Evolutionary conservation across 768 basidiomycete genomes (phyloP).

Genomic region (Termitomyces sp.): DNA sequence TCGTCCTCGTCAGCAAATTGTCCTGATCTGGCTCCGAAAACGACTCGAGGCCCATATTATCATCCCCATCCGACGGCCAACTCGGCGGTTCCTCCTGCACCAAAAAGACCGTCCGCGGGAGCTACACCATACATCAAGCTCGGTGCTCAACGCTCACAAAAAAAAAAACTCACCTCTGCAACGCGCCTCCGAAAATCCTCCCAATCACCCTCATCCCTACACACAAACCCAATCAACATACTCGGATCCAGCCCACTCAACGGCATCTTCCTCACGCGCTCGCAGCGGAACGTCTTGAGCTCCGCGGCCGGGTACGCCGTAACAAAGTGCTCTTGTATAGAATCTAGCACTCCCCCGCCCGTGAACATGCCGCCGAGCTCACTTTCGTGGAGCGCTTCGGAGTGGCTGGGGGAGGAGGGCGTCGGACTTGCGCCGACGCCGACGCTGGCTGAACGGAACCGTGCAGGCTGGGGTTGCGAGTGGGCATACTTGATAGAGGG

Average conservation of each 20-base stretch:
- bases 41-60: slow-evolving; percentile 74
- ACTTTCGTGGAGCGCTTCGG: slow-evolving; percentile 21
- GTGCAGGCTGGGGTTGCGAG: background rate
- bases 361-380: slow-evolving; percentile 1
- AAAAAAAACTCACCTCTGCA: slow-evolving; percentile 50
- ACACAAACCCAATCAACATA: slow-evolving; percentile 93
- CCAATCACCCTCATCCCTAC: slow-evolving; percentile 86
- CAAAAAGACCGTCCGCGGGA: slow-evolving; percentile 74
- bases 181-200: slow-evolving; percentile 71
- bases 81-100: slow-evolving; percentile 85
- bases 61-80: slow-evolving; percentile 77
- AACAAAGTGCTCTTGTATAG: slow-evolving; percentile 58
- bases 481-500: slow-evolving; percentile 2
- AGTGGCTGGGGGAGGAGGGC: no score
- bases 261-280: slow-evolving; percentile 94
- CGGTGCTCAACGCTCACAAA: background rate
- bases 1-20: no score
- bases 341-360: slow-evolving; percentile 28
- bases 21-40: slow-evolving; percentile 77
- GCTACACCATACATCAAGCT: slow-evolving; percentile 22
- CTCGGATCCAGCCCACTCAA: slow-evolving; percentile 89
- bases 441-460: slow-evolving; percentile 22
- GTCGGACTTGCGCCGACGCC: slow-evolving; percentile 15
- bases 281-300: slow-evolving; percentile 91
- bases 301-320: slow-evolving; percentile 70